phyloP scores from a whole-genome alignment of 148 eudicot species.

The Cornus florida region DNA sequence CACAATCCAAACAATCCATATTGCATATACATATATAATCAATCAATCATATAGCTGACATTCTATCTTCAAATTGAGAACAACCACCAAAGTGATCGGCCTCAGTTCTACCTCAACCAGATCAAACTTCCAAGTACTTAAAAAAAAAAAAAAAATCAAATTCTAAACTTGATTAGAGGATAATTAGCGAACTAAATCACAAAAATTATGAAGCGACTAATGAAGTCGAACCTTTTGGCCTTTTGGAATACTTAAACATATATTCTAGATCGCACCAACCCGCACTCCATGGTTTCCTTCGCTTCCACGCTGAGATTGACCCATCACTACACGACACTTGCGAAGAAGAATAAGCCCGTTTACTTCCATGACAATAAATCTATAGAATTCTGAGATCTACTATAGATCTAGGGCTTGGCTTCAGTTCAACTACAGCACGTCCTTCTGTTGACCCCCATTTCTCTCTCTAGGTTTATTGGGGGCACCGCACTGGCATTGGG shows the following conservation, averaged over 20 bases:
- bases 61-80: background rate
- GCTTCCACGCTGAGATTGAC: background rate
- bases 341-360: background rate
- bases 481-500: background rate
- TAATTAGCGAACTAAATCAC: background rate
- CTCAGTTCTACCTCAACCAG: background rate
- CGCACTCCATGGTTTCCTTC: background rate
- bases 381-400: background rate
- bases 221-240: background rate
- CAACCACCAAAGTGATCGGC: background rate
- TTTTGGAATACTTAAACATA: background rate
- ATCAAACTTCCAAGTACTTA: background rate
- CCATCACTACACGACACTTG: conserved; percentile 1
- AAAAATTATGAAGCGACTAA: background rate
- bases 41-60: background rate
- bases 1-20: background rate
- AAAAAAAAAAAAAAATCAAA: background rate
- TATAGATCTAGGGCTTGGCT: background rate
- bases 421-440: background rate
- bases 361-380: background rate
- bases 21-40: background rate
- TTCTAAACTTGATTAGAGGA: background rate
- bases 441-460: background rate
- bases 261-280: background rate
- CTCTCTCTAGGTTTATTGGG: background rate